These are phyloP conservation scores for Xylariaceae sp. DNA, from an alignment of 2,329 filamentous ascomycete genomes.

Conservation along the genomic window DNA sequence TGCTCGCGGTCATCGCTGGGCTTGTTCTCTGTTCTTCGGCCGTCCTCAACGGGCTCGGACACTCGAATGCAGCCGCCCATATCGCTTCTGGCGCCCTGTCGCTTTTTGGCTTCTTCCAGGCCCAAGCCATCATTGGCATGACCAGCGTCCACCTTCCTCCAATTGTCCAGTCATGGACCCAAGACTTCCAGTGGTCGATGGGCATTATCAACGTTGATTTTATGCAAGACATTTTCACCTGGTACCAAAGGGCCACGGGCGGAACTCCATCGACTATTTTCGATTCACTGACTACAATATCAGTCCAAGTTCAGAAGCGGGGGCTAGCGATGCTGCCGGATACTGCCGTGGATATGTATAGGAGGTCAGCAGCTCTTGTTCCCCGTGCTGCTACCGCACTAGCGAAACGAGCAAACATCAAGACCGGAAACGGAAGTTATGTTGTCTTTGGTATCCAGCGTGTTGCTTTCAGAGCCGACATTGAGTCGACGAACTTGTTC, in stretches of 20 bases:
- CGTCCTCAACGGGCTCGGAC: conserved; percentile 75
- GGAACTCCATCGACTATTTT: conserved; percentile 72
- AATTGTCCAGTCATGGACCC: conserved; percentile 80
- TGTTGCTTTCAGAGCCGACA: conserved; percentile 74
- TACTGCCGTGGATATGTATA: conserved; percentile 27
- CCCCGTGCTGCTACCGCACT: conserved; percentile 32
- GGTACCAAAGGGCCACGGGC: conserved; percentile 84
- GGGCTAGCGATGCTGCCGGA: conserved; percentile 31
- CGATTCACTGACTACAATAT: conserved; percentile 63
- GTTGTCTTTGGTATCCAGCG: conserved; percentile 71
- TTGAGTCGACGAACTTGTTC: conserved; percentile 82
- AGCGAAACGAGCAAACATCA: conserved; percentile 44
- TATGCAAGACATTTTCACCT: conserved; percentile 75
- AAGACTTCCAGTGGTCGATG: conserved; percentile 92
- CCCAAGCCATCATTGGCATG: conserved; percentile 79
- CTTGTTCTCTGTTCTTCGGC: conserved; percentile 74
- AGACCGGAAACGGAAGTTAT: conserved; percentile 43
- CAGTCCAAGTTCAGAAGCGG: conserved; percentile 67
- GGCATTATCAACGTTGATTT: conserved; percentile 78
- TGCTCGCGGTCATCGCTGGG: conserved; percentile 72
- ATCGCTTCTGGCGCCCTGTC: conserved; percentile 81
- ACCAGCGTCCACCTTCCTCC: conserved; percentile 71
- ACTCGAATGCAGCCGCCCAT: conserved; percentile 83
- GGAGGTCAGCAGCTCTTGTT: conserved; percentile 26
- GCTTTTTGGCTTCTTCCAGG: conserved; percentile 82